A percentile compares a stretch with the other conserved stretches of the same genome.
phyloP scores from a whole-genome alignment of 2,329 filamentous ascomycete species.

The Colletotrichum sp. region DNA sequence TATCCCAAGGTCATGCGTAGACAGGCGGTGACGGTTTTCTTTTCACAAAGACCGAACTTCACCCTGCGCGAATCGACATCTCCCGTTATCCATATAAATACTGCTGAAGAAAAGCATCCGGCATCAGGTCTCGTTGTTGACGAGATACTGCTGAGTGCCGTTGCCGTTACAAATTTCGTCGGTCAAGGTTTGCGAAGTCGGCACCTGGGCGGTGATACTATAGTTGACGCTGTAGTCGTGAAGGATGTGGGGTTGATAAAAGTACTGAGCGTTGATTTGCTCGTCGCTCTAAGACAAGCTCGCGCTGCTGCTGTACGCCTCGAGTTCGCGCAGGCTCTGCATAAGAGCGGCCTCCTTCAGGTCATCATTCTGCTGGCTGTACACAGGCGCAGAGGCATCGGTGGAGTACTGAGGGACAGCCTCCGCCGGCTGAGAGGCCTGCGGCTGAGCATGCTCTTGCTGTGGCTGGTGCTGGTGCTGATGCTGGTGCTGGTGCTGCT shows the following conservation, averaged over 20 bases:
- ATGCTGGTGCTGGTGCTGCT: constrained; percentile 17
- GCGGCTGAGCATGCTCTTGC: constrained; percentile 21
- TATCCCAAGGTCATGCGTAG: neutral
- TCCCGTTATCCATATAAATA: neutral
- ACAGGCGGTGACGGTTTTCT: neutral
- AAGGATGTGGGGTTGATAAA: neutral
- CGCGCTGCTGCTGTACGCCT: constrained; percentile 18
- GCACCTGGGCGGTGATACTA: too few relatives aligned
- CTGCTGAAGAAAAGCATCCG: neutral
- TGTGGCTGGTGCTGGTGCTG: constrained; percentile 9
- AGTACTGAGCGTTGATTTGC: neutral
- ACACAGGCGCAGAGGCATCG: constrained; percentile 1
- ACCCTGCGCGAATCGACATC: neutral
- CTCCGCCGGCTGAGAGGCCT: constrained; percentile 2
- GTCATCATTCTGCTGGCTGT: constrained; percentile 16
- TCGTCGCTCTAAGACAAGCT: constrained; percentile 11
- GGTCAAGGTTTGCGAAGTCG: neutral
- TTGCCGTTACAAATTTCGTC: neutral
- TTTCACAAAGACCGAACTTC: neutral
- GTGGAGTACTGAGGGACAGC: constrained; percentile 5
- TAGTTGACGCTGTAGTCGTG: neutral
- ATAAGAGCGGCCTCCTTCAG: constrained; percentile 20
- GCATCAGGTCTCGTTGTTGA: neutral
- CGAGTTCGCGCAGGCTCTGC: constrained; percentile 20
- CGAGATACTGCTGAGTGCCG: neutral